Evolutionary conservation across 2,329 filamentous ascomycete species (phyloP), one percentile per base, ranked within the genome.

Genomic region (Colletotrichum somersetense): DNA sequence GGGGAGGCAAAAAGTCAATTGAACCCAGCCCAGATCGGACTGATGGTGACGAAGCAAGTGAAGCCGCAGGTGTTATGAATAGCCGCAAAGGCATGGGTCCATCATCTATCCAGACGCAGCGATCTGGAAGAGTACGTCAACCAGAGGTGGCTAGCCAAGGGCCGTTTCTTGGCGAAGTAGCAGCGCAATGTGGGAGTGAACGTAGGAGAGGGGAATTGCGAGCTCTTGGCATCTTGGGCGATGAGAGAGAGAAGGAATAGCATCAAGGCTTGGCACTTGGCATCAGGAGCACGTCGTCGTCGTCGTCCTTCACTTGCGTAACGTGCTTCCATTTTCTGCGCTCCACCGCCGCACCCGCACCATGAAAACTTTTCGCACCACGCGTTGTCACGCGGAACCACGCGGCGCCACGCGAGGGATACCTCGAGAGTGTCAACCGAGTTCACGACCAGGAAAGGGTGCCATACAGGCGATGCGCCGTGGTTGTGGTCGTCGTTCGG

Each of bases 1-100:
- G 10, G n/a, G n/a, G n/a, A n/a, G n/a, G n/a, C n/a, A 5, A 35
- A 63, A 62, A 67, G 58, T 56, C 66, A 30, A 63, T 67, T 56
- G 20, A 44, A 16, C 38, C 40, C 3, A 26, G n/a, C n/a, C n/a
- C n/a, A n/a, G n/a, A n/a, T n/a, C n/a, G n/a, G n/a, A n/a, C n/a
- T n/a, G n/a, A n/a, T n/a, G n/a, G n/a, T n/a, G n/a, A 40, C 20
- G 58, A 18, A 10, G 35, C 40, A 52, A 55, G 35, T 38, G 48
- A 63, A 44, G 48, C 40, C 26, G 26, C 23, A 44, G n/a, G 58
- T 30, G 38, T 48, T 57, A 16, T 42, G 12, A 42, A 8, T 40
- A 63, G 66, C 48, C 44, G 50, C 58, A 55, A 35, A 58, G 30
- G 38, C 40, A 53, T 44, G 18, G 35, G 58, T 44, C 50, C 48